A percentile compares a stretch with the other conserved stretches of the same genome.
Evolutionary conservation across 2,329 filamentous ascomycete species (phyloP).

Genomic region (Penicillium janthinellum): DNA sequence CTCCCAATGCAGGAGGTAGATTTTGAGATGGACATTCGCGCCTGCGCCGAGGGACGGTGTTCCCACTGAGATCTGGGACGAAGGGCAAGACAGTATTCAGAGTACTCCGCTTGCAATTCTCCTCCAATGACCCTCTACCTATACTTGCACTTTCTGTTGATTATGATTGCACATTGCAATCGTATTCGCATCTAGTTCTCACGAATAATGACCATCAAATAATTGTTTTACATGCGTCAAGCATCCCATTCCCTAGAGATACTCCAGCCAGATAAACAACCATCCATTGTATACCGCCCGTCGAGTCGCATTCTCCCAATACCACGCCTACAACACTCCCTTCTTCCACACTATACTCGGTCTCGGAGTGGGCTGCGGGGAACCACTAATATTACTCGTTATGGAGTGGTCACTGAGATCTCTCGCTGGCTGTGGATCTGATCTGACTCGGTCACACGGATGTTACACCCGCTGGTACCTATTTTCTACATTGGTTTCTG

Average conservation of each 20-base stretch:
- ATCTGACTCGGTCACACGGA: too few relatives aligned
- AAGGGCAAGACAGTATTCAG: not conserved
- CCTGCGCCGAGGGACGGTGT: constrained; percentile 46
- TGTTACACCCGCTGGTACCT: too few relatives aligned
- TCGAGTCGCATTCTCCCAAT: not conserved
- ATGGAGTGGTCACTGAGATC: too few relatives aligned
- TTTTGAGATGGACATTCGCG: constrained; percentile 49
- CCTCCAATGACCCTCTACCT: not conserved
- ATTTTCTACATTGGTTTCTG: too few relatives aligned
- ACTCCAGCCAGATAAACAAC: not conserved
- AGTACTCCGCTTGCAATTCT: too few relatives aligned
- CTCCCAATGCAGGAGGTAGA: constrained; percentile 47
- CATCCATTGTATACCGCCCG: too few relatives aligned
- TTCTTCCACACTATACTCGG: not conserved
- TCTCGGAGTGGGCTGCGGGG: not conserved
- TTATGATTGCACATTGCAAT: not conserved
- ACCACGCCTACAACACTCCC: not conserved
- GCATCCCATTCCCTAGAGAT: not conserved
- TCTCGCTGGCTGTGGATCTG: too few relatives aligned
- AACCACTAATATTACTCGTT: too few relatives aligned
- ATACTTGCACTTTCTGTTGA: not conserved
- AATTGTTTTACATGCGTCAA: not conserved
- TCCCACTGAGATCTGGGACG: constrained; percentile 10
- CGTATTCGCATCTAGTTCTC: not conserved
- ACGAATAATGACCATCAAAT: not conserved